Conservation (phyloP, 345 rosid species). For the Hibiscus trionum region DNA sequence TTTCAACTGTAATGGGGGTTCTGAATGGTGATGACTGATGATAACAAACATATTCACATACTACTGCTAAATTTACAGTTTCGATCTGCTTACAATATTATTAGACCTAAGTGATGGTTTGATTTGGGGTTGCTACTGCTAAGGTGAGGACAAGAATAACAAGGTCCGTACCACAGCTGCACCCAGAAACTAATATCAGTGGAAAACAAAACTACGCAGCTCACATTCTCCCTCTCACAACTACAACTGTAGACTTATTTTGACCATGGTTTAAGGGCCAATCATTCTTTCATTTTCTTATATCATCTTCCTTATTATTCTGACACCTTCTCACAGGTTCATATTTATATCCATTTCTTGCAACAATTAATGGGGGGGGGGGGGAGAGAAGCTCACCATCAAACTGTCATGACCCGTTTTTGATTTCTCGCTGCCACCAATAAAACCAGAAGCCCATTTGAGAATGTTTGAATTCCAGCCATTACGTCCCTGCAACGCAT, state of each 20-base stretch:
- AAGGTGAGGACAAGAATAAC: neutral
- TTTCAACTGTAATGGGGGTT: neutral
- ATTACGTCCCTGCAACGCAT: slow-evolving; percentile 33
- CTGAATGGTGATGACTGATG: neutral
- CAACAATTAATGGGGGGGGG: neutral
- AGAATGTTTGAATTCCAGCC: slow-evolving; percentile 85
- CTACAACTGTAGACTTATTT: neutral
- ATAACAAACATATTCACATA: neutral
- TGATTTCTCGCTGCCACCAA: slow-evolving; percentile 59
- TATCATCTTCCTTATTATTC: slow-evolving; percentile 3
- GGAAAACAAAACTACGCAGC: neutral
- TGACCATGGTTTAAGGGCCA: neutral
- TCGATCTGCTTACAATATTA: neutral
- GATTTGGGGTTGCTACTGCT: neutral
- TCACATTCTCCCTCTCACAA: neutral
- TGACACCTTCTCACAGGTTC: neutral
- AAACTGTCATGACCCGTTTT: slow-evolving; percentile 30
- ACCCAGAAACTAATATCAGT: neutral
- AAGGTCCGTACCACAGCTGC: neutral
- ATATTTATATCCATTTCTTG: neutral
- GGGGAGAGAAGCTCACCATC: slow-evolving; percentile 27
- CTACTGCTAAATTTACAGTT: neutral
- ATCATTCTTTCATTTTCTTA: neutral
- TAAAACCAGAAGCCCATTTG: slow-evolving; percentile 91
- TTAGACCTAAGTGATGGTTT: neutral